phyloP scores from a whole-genome alignment of 2,329 filamentous ascomycete genomes.

The Fusarium guadeloupense region DNA sequence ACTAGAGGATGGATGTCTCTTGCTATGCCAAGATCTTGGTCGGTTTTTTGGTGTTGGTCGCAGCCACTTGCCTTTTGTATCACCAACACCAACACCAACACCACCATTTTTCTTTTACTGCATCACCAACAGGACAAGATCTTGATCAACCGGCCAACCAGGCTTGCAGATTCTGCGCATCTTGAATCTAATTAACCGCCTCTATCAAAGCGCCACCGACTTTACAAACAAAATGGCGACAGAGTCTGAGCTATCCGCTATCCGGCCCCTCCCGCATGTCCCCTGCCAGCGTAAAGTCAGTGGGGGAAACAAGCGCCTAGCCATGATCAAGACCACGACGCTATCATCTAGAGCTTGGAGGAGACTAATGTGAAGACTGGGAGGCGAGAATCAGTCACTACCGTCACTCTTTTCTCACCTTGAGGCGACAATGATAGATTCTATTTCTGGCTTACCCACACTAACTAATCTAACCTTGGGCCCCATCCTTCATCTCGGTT shows the following conservation, averaged over 20 bases:
- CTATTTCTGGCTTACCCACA: conserved; percentile 33
- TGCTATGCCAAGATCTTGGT: background rate
- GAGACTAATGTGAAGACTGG: too few relatives aligned
- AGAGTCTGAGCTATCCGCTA: background rate
- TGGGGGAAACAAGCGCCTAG: background rate
- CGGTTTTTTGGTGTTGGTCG: conserved; percentile 13
- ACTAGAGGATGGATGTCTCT: background rate
- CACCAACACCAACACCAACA: conserved; percentile 10
- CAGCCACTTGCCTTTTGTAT: conserved; percentile 8
- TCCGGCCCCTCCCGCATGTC: background rate
- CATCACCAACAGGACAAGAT: conserved; percentile 29
- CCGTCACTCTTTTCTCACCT: background rate
- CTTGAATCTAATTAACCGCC: background rate
- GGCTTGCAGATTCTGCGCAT: background rate
- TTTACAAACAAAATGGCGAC: background rate
- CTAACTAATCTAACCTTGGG: background rate
- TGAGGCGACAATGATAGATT: conserved; percentile 3
- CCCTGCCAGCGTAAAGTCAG: background rate
- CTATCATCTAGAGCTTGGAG: too few relatives aligned
- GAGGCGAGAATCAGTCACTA: background rate
- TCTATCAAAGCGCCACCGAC: conserved; percentile 6
- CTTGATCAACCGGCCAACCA: conserved; percentile 22
- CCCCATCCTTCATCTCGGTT: conserved; percentile 36
- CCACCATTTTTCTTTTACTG: background rate
- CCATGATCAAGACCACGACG: background rate